Evolutionary conservation across 805 yeast species (phyloP), one percentile per base, ranked within the genome.

Genomic region (Torulaspora quercuum): DNA sequence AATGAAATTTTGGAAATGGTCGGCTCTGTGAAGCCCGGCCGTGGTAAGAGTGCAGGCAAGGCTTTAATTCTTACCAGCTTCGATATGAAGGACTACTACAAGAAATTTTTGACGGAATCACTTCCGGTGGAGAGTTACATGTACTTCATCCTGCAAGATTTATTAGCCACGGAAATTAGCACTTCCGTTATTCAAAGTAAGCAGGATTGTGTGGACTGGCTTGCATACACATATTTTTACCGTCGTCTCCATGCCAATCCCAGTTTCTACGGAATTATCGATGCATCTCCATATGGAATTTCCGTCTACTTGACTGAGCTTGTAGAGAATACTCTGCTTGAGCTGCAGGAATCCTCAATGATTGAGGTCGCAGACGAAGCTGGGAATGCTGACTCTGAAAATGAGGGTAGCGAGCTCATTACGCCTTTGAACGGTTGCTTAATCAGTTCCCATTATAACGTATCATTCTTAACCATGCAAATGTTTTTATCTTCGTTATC

Each of bases 151-250:
- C 46, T 88, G 9, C 80, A 75, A 41, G 97, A 92, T 55, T 69
- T 75, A 0, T 70, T 90, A 22, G 58, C 84, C 26, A 73, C 76
- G 29, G 97, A 86, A 49, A 79, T 88, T n/a, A 74, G 83, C 23
- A 73, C 78, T 5, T 67, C 75, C 2, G 67, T 78, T 9, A 72
- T 90, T 39, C 70, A 67, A 29, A 68, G 75, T 6, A 77, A 83
- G 53, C 96, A 89, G 50, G 92, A 83, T 48, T 85, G 95, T 50
- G 75, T 92, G 41, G 96, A 90, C 52, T 87, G 95, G 94, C 53
- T 92, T 21, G 83, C 96, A 0, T 85, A 75, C 55, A 73, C 95
- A 0, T 83, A 79, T 49, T 83, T 89, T 52, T 92, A 86, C 61
- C 69, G 94, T 45, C 69, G 97, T 33, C 57, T 92, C 13, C 82